Conservation (phyloP, 108 stramenopile species). For the Schizochytrium sp. region DNA sequence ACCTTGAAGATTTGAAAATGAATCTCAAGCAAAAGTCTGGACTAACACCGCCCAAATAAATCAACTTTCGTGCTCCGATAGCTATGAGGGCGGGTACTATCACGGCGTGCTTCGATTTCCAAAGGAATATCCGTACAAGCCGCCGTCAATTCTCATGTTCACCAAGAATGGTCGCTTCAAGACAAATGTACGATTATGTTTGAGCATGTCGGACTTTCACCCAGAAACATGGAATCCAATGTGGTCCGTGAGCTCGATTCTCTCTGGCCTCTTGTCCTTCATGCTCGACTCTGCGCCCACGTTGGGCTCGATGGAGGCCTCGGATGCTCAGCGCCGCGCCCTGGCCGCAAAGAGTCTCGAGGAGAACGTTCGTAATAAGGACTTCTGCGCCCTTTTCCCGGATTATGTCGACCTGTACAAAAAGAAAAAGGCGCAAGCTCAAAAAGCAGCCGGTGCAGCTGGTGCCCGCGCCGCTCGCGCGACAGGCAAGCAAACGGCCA, state of each 20-base stretch:
- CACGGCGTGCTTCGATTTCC: slow-evolving; percentile 51
- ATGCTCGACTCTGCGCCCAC: slow-evolving; percentile 84
- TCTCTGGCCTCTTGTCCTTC: slow-evolving; percentile 87
- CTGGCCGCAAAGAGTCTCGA: slow-evolving; percentile 70
- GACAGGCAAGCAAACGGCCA: not conserved
- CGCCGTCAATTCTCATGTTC: slow-evolving; percentile 84
- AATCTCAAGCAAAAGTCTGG: too few species aligned
- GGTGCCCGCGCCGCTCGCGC: not conserved
- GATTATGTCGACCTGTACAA: slow-evolving; percentile 43
- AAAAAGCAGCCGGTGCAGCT: not conserved
- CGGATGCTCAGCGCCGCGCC: slow-evolving; percentile 55
- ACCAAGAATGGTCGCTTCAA: slow-evolving; percentile 84
- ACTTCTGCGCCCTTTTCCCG: slow-evolving; percentile 39
- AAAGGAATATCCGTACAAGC: slow-evolving; percentile 79
- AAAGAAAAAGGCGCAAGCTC: slow-evolving; percentile 17
- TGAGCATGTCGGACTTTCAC: slow-evolving; percentile 87
- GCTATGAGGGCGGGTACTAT: slow-evolving; percentile 57
- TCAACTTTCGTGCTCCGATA: not conserved
- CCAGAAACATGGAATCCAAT: slow-evolving; percentile 77
- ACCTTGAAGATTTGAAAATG: too few species aligned
- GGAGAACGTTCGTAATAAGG: slow-evolving; percentile 38
- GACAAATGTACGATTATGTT: slow-evolving; percentile 68
- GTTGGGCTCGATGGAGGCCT: slow-evolving; percentile 71
- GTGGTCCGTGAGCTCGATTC: slow-evolving; percentile 87
- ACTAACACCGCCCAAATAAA: not conserved